A percentile compares a stretch with the other conserved stretches of the same genome.
Evolutionary conservation across 2,329 filamentous ascomycete genomes (phyloP).

Genomic region (Lasiodiplodia sp.): DNA sequence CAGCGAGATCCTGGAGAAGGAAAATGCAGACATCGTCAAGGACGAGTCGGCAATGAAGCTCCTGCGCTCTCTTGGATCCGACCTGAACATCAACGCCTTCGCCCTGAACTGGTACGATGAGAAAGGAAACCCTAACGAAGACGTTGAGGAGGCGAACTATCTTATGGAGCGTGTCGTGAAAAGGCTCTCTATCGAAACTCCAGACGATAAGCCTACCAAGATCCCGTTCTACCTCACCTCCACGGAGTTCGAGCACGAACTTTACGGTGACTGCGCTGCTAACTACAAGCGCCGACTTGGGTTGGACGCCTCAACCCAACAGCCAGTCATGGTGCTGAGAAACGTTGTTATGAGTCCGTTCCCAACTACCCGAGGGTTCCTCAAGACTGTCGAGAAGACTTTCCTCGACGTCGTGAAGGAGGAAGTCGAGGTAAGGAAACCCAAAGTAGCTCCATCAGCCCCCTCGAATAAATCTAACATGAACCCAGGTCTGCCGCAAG

Average conservation of each 20-base stretch:
- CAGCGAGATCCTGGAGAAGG: constrained; percentile 47
- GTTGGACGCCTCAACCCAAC: constrained; percentile 36
- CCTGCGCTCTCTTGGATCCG: constrained; percentile 53
- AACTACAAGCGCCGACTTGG: constrained; percentile 54
- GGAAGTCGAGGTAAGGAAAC: constrained; percentile 34
- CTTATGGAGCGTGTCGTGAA: constrained; percentile 56
- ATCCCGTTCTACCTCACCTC: constrained; percentile 57
- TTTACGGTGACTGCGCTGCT: constrained; percentile 52
- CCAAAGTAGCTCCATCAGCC: no score
- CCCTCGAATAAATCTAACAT: neutral
- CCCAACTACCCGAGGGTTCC: constrained; percentile 51
- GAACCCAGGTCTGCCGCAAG: constrained; percentile 34
- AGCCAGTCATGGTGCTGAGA: constrained; percentile 54
- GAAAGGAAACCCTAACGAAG: constrained; percentile 50
- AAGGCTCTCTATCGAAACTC: constrained; percentile 52
- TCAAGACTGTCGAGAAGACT: constrained; percentile 45
- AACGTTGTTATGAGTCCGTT: constrained; percentile 60
- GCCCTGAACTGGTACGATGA: constrained; percentile 53
- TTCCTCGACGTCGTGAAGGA: constrained; percentile 42
- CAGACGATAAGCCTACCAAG: constrained; percentile 48
- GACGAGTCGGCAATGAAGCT: constrained; percentile 48
- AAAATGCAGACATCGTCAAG: constrained; percentile 46
- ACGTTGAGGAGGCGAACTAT: constrained; percentile 58
- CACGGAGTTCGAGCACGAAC: constrained; percentile 49
- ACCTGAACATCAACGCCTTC: constrained; percentile 58